Conservation (phyloP, 345 rosid genomes). For the Eucalyptus guilfoylei region DNA sequence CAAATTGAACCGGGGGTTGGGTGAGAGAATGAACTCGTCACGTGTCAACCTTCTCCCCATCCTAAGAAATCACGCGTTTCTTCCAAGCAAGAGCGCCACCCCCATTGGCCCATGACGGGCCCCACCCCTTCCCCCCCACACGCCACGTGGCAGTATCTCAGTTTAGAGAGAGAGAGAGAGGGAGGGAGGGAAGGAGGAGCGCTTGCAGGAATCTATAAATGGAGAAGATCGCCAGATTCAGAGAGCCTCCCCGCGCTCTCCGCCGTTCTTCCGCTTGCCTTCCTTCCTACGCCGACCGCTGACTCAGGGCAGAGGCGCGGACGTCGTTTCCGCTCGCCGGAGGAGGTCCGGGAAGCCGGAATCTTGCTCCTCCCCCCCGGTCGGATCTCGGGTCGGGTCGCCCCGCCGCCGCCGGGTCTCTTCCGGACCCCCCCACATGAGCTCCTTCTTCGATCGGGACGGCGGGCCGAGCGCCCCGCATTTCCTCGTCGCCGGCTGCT, state of each 20-base stretch:
- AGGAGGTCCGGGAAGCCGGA: not conserved
- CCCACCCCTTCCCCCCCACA: not conserved
- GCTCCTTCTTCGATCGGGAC: not conserved
- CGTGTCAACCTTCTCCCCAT: not conserved
- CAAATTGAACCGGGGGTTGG: too few species aligned
- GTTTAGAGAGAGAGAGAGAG: not conserved
- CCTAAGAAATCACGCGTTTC: not conserved
- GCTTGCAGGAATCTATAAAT: not conserved
- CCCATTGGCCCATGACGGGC: not conserved
- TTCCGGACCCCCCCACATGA: not conserved
- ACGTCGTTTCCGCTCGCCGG: not conserved
- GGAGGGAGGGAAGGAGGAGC: not conserved
- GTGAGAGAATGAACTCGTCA: not conserved
- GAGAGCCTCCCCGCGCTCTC: not conserved
- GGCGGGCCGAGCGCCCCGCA: slow-evolving; percentile 29
- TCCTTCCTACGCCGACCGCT: not conserved
- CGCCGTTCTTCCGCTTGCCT: not conserved
- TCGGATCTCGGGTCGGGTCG: not conserved
- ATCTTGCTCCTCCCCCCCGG: not conserved
- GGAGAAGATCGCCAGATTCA: not conserved
- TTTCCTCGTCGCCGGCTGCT: slow-evolving; percentile 43
- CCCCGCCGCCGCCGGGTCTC: not conserved
- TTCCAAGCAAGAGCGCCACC: not conserved
- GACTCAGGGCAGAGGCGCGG: not conserved
- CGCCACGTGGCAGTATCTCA: not conserved